A percentile compares a stretch with the other conserved stretches of the same genome.
Conservation (phyloP, 2,329 filamentous ascomycete species). For the Beauveria caledonica region DNA sequence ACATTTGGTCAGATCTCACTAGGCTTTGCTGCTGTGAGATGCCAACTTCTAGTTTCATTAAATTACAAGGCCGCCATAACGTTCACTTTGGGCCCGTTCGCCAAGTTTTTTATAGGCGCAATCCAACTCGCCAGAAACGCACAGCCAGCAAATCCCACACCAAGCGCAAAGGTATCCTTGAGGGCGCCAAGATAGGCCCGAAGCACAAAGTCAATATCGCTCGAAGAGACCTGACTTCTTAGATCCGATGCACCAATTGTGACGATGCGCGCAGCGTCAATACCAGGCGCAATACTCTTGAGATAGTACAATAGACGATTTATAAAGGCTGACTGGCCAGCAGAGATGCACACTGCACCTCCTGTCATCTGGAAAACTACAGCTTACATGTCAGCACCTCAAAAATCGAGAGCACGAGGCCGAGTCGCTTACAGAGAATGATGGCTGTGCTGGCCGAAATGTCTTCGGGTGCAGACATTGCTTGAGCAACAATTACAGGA, state of each 20-base stretch:
- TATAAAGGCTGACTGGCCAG: neutral
- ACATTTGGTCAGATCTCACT: no score
- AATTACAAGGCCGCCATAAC: neutral
- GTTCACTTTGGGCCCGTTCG: neutral
- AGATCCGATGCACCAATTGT: neutral
- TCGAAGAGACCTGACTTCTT: neutral
- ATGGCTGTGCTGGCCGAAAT: neutral
- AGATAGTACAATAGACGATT: neutral
- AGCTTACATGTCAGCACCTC: neutral
- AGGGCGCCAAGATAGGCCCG: neutral
- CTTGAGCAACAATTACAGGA: conserved; percentile 4
- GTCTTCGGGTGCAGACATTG: neutral
- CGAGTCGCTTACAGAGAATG: neutral
- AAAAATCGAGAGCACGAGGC: neutral
- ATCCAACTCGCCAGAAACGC: conserved; percentile 3
- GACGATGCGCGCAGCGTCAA: neutral
- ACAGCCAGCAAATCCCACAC: neutral
- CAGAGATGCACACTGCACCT: neutral
- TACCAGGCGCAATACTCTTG: neutral
- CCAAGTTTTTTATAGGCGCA: neutral
- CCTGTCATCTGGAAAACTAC: conserved; percentile 5
- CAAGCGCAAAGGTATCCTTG: neutral
- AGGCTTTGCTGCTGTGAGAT: no score
- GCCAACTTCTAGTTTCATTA: neutral
- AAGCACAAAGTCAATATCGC: neutral